These are phyloP conservation scores for Cladochytrium replicatum DNA, from an alignment of 192 early-diverging fungal species.

Conservation along the genomic window DNA sequence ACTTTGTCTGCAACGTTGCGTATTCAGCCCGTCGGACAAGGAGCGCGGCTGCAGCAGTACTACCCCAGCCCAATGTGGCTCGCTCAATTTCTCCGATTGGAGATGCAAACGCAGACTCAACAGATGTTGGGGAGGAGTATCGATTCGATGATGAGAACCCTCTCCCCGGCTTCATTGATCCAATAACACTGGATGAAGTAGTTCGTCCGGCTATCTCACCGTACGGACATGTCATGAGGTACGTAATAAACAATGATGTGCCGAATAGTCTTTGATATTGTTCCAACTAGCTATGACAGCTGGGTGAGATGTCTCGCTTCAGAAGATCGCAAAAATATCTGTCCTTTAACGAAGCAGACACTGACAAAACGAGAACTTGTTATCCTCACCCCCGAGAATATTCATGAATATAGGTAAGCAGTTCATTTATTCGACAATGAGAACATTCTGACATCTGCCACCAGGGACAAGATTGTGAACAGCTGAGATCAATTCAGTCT, in stretches of 20 bases:
- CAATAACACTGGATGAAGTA: slow-evolving; percentile 86
- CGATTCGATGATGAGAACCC: slow-evolving; percentile 72
- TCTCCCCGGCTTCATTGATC: slow-evolving; percentile 84
- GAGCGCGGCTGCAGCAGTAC: slow-evolving; percentile 26
- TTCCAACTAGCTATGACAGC: slow-evolving; percentile 20
- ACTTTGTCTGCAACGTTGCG: slow-evolving; percentile 41
- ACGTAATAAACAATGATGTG: too few relatives aligned
- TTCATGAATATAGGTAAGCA: slow-evolving; percentile 34
- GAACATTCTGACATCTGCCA: too few relatives aligned
- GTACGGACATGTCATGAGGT: slow-evolving; percentile 58
- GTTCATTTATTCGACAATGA: too few relatives aligned
- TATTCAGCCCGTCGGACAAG: slow-evolving; percentile 55
- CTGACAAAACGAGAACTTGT: slow-evolving; percentile 83
- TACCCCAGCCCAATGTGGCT: too few relatives aligned
- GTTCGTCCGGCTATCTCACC: slow-evolving; percentile 89
- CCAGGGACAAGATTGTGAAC: too few relatives aligned
- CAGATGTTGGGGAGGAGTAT: slow-evolving; percentile 37
- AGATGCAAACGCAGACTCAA: too few relatives aligned
- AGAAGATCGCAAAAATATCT: slow-evolving; percentile 75
- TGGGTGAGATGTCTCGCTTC: slow-evolving; percentile 66
- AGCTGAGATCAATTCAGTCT: too few relatives aligned
- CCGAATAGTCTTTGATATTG: too few relatives aligned
- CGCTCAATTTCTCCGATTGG: too few relatives aligned
- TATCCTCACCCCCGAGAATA: slow-evolving; percentile 32
- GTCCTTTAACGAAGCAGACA: slow-evolving; percentile 89